These are phyloP conservation scores for Diplogelasinospora grovesii DNA, from an alignment of 495 filamentous ascomycete species.

Conservation along the genomic window DNA sequence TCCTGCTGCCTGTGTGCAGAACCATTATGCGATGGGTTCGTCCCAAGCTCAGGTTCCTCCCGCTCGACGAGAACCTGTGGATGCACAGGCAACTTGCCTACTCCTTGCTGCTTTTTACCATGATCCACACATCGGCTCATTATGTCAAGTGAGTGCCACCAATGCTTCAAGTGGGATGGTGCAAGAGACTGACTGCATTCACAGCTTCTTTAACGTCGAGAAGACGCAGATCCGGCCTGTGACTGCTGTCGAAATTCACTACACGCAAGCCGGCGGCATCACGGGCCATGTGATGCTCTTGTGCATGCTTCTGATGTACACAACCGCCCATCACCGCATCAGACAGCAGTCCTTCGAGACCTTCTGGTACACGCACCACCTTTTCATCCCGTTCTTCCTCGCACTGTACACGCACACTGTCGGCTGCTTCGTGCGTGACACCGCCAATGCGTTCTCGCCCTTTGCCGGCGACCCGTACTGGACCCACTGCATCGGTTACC, in stretches of 20 bases:
- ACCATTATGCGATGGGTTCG: slow-evolving; percentile 77
- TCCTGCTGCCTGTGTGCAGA: slow-evolving; percentile 89
- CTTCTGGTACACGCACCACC: slow-evolving; percentile 98
- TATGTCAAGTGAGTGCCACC: slow-evolving; percentile 80
- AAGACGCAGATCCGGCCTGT: slow-evolving; percentile 72
- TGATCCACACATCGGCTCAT: slow-evolving; percentile 70
- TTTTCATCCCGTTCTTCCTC: slow-evolving; percentile 93
- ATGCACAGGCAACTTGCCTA: slow-evolving; percentile 97
- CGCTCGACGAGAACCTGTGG: slow-evolving; percentile 92
- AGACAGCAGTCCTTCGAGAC: slow-evolving; percentile 96
- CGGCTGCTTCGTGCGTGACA: slow-evolving; percentile 90
- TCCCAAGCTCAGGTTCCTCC: slow-evolving; percentile 81
- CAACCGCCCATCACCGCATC: slow-evolving; percentile 86
- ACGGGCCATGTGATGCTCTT: slow-evolving; percentile 97
- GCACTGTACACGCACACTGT: slow-evolving; percentile 93
- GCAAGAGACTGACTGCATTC: slow-evolving; percentile 20
- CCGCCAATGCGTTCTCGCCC: slow-evolving; percentile 62
- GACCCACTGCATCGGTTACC: slow-evolving; percentile 90
- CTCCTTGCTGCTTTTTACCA: slow-evolving; percentile 72
- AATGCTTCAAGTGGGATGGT: neutral
- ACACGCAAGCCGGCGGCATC: slow-evolving; percentile 79
- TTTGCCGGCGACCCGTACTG: slow-evolving; percentile 79
- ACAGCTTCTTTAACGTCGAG: slow-evolving; percentile 93
- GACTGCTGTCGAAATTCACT: slow-evolving; percentile 89
- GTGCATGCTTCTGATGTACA: slow-evolving; percentile 99